These are phyloP conservation scores for Dendrocalamus latiflorus DNA, from an alignment of 202 grass and related monocot genomes.

Conservation along the genomic window DNA sequence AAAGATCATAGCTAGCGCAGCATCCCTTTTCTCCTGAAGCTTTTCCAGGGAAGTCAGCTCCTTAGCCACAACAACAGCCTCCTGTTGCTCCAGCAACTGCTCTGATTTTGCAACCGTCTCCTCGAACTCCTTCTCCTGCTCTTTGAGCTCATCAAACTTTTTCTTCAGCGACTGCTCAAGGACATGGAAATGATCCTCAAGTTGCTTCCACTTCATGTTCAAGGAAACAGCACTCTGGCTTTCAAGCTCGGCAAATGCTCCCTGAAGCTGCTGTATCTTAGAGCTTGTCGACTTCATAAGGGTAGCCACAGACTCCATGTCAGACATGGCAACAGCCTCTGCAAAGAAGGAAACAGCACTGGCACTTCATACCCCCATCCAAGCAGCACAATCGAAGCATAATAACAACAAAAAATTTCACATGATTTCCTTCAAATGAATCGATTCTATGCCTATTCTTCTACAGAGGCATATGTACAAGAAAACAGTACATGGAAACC, in stretches of 20 bases:
- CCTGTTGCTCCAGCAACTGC: slow-evolving; percentile 50
- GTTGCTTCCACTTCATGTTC: slow-evolving; percentile 88
- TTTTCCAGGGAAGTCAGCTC: slow-evolving; percentile 72
- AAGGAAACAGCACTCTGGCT: slow-evolving; percentile 58
- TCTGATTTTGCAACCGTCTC: slow-evolving; percentile 35
- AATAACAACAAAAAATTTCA: not conserved
- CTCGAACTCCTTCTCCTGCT: slow-evolving; percentile 62
- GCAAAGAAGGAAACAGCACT: not conserved
- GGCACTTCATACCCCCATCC: not conserved
- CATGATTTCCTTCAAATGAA: not conserved
- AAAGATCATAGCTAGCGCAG: slow-evolving; percentile 67
- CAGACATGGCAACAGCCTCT: slow-evolving; percentile 36
- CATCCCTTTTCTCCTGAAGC: slow-evolving; percentile 67
- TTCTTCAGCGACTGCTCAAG: slow-evolving; percentile 67
- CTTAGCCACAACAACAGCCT: slow-evolving; percentile 62
- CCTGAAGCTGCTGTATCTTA: slow-evolving; percentile 71
- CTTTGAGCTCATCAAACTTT: slow-evolving; percentile 60
- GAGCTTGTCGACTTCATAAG: slow-evolving; percentile 74
- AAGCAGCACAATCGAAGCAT: not conserved
- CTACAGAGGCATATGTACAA: not conserved
- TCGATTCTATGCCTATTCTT: not conserved
- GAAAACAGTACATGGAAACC: not conserved
- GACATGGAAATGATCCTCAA: slow-evolving; percentile 84
- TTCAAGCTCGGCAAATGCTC: slow-evolving; percentile 68
- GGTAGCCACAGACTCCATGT: slow-evolving; percentile 48